Evolutionary conservation across 2,329 filamentous ascomycete genomes (phyloP).

Genomic region (Coniochaeta pulveracea): DNA sequence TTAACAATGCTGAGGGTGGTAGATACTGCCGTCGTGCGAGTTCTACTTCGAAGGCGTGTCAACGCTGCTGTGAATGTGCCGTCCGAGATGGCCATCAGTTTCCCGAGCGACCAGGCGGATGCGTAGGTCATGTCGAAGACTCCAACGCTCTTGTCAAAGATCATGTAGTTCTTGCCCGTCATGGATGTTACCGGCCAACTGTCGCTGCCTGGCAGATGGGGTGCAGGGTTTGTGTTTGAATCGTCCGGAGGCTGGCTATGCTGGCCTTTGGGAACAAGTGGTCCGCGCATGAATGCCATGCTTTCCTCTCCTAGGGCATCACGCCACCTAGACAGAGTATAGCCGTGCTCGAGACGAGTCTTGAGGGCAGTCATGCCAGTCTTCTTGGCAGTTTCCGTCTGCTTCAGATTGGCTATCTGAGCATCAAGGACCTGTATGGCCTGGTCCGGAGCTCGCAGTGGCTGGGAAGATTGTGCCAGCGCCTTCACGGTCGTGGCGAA

Average conservation of each 20-base stretch:
- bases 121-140: conserved; percentile 33
- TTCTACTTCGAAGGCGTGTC: not conserved
- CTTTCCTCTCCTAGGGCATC: not conserved
- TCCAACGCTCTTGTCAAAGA: conserved; percentile 24
- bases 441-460: not conserved
- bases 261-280: not conserved
- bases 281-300: not conserved
- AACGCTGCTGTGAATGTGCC: conserved; percentile 19
- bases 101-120: conserved; percentile 29
- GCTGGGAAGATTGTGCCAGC: too few relatives aligned
- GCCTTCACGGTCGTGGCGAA: too few relatives aligned
- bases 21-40: not conserved
- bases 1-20: not conserved
- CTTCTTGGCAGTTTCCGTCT: too few relatives aligned
- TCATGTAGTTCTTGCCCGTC: conserved; percentile 12
- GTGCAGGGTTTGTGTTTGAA: too few relatives aligned
- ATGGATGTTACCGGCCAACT: too few relatives aligned
- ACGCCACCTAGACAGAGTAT: not conserved
- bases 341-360: not conserved
- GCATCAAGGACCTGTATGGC: too few relatives aligned
- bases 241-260: not conserved
- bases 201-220: too few relatives aligned
- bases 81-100: conserved; percentile 23
- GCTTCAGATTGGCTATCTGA: too few relatives aligned
- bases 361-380: too few relatives aligned